Evolutionary conservation across 768 basidiomycete species (phyloP), one percentile per base, ranked within the genome.

Genomic region (Hygrocybe punicea): DNA sequence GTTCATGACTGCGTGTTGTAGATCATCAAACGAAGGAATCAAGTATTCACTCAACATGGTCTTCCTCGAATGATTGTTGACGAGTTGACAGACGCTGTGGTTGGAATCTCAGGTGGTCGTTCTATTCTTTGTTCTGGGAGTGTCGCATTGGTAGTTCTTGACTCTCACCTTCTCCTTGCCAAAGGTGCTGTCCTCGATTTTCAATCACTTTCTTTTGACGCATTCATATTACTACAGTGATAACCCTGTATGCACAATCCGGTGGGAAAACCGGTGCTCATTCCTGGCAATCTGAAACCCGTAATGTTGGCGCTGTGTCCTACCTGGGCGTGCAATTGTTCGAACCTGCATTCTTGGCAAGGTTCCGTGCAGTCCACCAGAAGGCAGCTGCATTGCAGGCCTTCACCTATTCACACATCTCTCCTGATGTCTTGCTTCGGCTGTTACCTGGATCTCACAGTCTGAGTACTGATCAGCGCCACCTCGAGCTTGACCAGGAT

Each of bases 241-340:
- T 55, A 23, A 53, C 48, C 1, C 17, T 60, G 8, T 60, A 60
- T 40, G 46, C 54, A 25, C 44, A 46, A 45, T 49, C 55, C 21
- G 58, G 58, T 5, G 58, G 58, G 16, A 60, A 60, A 48, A 25
- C 46, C 11, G 58, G 55, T n/a, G 36, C 33, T 7, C 58, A 60
- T 40, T 19, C 34, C 8, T 60, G 58, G 58, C 44, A 48, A 6
- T 60, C 58, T 2, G 49, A 60, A 23, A 16, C 48, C 2, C 4
- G 4, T 5, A 57, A 36, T 8, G 42, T 60, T 36, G 58, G 55
- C 19, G 14, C 55, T 19, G 25, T 60, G 2, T 60, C 58, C 8
- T 60, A 60, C 33, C 47, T 60, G 10, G 55, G 47, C 4, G 25
- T 51, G 47, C 55, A 56, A 19, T 14, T 56, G 14, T 60, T 53